phyloP scores from a whole-genome alignment of 1,284 basidiomycete genomes.

The Retiboletus fuscus region DNA sequence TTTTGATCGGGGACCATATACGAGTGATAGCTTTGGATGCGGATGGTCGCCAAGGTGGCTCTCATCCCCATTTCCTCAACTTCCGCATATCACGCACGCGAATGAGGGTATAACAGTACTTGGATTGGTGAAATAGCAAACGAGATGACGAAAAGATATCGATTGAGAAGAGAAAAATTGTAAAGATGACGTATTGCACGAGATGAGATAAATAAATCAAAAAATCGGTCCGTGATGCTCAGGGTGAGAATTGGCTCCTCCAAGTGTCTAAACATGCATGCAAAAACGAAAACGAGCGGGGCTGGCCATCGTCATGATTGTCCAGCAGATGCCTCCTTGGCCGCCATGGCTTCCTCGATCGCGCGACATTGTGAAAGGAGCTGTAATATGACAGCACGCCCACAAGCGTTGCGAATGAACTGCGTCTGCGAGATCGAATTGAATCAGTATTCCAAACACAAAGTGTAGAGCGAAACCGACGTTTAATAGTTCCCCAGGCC shows the following conservation, averaged over 20 bases:
- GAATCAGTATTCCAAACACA: slow-evolving; percentile 37
- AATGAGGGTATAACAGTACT: slow-evolving; percentile 25
- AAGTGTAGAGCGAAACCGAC: slow-evolving; percentile 54
- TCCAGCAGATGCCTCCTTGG: slow-evolving; percentile 49
- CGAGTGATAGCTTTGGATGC: too few species aligned
- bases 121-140: slow-evolving; percentile 8
- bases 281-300: neutral
- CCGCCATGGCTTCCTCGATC: slow-evolving; percentile 68
- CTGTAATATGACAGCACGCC: slow-evolving; percentile 71
- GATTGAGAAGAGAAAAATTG: neutral
- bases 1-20: too few species aligned
- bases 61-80: neutral
- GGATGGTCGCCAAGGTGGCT: neutral
- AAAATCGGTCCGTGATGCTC: slow-evolving; percentile 9
- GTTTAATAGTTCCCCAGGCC: slow-evolving; percentile 67
- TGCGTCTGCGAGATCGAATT: slow-evolving; percentile 52
- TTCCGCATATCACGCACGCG: neutral
- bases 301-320: neutral
- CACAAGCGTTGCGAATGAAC: slow-evolving; percentile 76
- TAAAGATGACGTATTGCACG: slow-evolving; percentile 8
- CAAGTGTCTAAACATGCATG: neutral
- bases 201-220: slow-evolving; percentile 20
- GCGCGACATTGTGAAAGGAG: slow-evolving; percentile 74
- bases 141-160: slow-evolving; percentile 28
- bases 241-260: neutral